phyloP scores from a whole-genome alignment of 768 basidiomycete genomes.

The Tulasnella sp. region DNA sequence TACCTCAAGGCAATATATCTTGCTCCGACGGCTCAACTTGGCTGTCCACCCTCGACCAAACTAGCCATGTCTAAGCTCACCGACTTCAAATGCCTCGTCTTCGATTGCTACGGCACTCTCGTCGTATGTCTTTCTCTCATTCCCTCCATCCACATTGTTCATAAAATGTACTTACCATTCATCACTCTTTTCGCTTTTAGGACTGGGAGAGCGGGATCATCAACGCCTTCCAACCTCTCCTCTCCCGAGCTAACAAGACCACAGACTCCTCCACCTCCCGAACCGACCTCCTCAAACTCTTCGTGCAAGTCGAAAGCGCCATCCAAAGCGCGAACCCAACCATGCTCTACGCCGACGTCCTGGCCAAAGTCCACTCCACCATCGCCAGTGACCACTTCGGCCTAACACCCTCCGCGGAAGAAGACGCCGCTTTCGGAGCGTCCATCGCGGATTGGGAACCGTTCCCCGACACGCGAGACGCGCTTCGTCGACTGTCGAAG shows the following conservation, averaged over 20 bases:
- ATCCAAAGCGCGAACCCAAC: conserved; percentile 12
- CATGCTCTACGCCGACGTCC: conserved; percentile 16
- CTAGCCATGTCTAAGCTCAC: conserved; percentile 9
- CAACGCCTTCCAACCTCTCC: conserved; percentile 45
- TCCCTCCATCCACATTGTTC: not conserved
- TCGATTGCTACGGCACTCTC: conserved; percentile 74
- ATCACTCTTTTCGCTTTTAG: conserved; percentile 31
- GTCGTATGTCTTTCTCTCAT: conserved; percentile 34
- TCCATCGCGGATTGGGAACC: conserved; percentile 11
- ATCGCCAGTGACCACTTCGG: not conserved
- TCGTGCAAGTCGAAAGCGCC: not conserved
- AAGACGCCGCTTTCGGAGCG: not conserved
- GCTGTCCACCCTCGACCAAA: not conserved
- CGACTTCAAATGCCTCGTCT: conserved; percentile 44
- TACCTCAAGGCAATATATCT: no score
- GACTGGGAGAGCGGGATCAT: conserved; percentile 71
- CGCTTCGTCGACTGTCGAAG: conserved; percentile 14
- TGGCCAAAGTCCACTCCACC: not conserved
- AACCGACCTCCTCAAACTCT: not conserved
- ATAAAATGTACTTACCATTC: not conserved
- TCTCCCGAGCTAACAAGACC: conserved; percentile 33
- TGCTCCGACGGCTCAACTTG: no score
- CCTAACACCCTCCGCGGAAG: not conserved
- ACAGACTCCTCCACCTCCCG: conserved; percentile 25
- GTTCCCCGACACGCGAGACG: conserved; percentile 15